Evolutionary conservation across 1,139 yeast genomes (phyloP).

Genomic region (Zygoascus meyerae): DNA sequence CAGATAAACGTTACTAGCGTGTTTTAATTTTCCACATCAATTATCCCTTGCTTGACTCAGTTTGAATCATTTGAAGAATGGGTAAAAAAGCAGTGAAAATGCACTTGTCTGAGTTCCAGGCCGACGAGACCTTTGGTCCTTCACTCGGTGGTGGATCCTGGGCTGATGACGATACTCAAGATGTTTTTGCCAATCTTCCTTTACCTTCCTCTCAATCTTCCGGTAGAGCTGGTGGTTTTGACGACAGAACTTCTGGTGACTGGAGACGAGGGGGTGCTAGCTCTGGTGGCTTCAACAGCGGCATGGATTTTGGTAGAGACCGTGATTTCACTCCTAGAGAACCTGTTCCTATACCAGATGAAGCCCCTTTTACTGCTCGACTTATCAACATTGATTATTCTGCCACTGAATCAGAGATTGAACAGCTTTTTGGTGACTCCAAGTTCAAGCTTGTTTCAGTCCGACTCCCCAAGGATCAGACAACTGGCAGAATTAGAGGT

Average conservation of each 20-base stretch:
- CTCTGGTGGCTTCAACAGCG: slow-evolving; percentile 2
- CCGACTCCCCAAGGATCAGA: slow-evolving; percentile 57
- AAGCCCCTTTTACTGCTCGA: slow-evolving; percentile 87
- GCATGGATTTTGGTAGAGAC: slow-evolving; percentile 13
- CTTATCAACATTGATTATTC: slow-evolving; percentile 85
- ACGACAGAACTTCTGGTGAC: slow-evolving; percentile 5
- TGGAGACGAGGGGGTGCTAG: slow-evolving; percentile 10
- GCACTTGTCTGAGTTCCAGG: slow-evolving; percentile 51
- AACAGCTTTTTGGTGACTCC: slow-evolving; percentile 52
- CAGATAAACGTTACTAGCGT: too few relatives aligned
- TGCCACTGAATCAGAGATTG: slow-evolving; percentile 58
- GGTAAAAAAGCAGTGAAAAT: slow-evolving; percentile 51
- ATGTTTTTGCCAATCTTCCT: slow-evolving; percentile 18
- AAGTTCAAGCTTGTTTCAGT: slow-evolving; percentile 59
- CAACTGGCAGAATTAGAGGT: slow-evolving; percentile 61
- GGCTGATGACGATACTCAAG: slow-evolving; percentile 25
- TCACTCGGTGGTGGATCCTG: slow-evolving; percentile 23
- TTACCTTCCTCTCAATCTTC: slow-evolving; percentile 15
- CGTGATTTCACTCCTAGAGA: slow-evolving; percentile 34
- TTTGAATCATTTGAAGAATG: slow-evolving; percentile 25
- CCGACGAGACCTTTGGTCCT: slow-evolving; percentile 19
- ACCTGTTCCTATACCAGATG: slow-evolving; percentile 83
- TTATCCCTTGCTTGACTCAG: background rate
- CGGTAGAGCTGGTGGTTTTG: slow-evolving; percentile 2
- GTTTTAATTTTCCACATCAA: too few relatives aligned